Percentiles rank a stretch among this genome's conserved stretches.
These are phyloP conservation scores for Marchantia paleacea DNA, from an alignment of 225 moss, liverwort and hornwort species.

Conservation along the genomic window DNA sequence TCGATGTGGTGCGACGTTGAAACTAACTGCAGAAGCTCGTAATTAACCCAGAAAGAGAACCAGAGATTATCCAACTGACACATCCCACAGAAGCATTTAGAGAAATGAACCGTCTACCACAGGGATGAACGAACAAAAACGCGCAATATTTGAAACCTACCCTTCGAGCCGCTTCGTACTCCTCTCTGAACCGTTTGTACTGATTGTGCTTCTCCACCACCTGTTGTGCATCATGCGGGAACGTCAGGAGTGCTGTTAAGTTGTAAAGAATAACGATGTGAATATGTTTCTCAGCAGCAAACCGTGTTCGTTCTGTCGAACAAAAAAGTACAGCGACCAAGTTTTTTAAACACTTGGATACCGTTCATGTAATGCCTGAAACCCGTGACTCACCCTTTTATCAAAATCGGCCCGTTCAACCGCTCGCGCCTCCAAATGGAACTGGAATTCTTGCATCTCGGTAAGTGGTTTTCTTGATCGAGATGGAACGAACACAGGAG, in stretches of 20 bases:
- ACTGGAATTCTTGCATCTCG: slow-evolving; percentile 82
- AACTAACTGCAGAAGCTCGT: neutral
- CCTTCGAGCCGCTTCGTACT: slow-evolving; percentile 87
- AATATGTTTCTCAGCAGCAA: too few relatives aligned
- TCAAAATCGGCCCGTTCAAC: slow-evolving; percentile 90
- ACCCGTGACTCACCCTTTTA: slow-evolving; percentile 55
- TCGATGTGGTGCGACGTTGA: neutral
- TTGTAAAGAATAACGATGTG: too few relatives aligned
- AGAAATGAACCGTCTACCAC: too few relatives aligned
- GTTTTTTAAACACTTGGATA: too few relatives aligned
- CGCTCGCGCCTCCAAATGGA: slow-evolving; percentile 73
- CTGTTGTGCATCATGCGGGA: slow-evolving; percentile 27
- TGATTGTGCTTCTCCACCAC: slow-evolving; percentile 80
- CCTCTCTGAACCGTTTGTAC: slow-evolving; percentile 89
- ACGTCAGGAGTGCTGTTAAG: too few relatives aligned
- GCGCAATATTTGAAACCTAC: slow-evolving; percentile 19
- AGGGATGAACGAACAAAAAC: neutral
- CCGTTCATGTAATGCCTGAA: neutral
- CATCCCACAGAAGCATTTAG: too few relatives aligned
- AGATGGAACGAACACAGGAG: slow-evolving; percentile 72
- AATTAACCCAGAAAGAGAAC: neutral
- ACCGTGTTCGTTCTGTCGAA: too few relatives aligned
- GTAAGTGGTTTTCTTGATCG: slow-evolving; percentile 85
- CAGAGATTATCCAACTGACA: neutral
- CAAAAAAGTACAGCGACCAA: too few relatives aligned